Evolutionary conservation across 2,329 filamentous ascomycete genomes (phyloP).

Genomic region (Pezicula neosporulosa): DNA sequence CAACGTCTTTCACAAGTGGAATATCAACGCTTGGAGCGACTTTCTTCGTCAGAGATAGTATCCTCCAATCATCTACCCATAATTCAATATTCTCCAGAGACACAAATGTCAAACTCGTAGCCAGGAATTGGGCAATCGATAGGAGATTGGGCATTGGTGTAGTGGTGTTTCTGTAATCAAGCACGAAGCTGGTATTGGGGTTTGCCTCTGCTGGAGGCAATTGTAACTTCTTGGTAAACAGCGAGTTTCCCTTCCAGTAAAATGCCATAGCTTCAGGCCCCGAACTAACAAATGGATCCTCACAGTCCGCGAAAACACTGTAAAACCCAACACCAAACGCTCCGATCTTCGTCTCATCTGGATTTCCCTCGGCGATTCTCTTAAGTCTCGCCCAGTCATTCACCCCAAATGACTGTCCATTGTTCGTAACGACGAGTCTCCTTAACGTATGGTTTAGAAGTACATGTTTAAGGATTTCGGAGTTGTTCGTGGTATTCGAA

Average conservation of each 20-base stretch:
- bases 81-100: slow-evolving; percentile 84
- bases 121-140: slow-evolving; percentile 85
- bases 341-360: slow-evolving; percentile 97
- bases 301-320: slow-evolving; percentile 96
- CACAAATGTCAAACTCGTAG: slow-evolving; percentile 94
- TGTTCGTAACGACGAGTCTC: slow-evolving; percentile 86
- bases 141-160: slow-evolving; percentile 84
- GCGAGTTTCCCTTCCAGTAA: slow-evolving; percentile 98
- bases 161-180: slow-evolving; percentile 88
- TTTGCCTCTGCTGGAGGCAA: slow-evolving; percentile 64
- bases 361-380: slow-evolving; percentile 97
- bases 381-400: slow-evolving; percentile 94
- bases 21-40: slow-evolving; percentile 73
- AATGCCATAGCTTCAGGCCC: slow-evolving; percentile 94
- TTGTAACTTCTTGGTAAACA: slow-evolving; percentile 85
- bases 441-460: slow-evolving; percentile 82
- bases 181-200: slow-evolving; percentile 81
- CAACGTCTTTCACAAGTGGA: slow-evolving; percentile 72
- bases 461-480: slow-evolving; percentile 75
- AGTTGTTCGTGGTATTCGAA: slow-evolving; percentile 58
- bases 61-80: slow-evolving; percentile 82
- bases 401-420: slow-evolving; percentile 81
- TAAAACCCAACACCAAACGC: slow-evolving; percentile 99
- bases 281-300: slow-evolving; percentile 94
- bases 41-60: slow-evolving; percentile 80